Evolutionary conservation across 2,329 filamentous ascomycete genomes (phyloP).

Genomic region (Akanthomyces dipterigenus): DNA sequence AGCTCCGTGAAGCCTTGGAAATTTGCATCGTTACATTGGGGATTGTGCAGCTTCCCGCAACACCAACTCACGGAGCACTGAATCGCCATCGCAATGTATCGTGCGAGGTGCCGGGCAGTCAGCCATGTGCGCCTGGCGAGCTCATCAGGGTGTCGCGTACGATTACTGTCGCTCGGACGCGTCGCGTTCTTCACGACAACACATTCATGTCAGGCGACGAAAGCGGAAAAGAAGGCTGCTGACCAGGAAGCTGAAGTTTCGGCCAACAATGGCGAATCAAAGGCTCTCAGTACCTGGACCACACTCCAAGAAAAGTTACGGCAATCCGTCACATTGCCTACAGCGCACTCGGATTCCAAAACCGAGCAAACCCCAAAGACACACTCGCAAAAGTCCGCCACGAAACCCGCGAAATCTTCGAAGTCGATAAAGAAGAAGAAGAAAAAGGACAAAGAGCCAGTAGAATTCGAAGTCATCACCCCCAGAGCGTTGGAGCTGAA

Average conservation of each 20-base stretch:
- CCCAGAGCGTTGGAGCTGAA: slow-evolving; percentile 21
- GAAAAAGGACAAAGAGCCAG: neutral
- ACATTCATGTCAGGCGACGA: neutral
- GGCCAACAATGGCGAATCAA: neutral
- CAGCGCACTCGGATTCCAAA: neutral
- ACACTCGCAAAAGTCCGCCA: neutral
- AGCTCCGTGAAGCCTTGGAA: neutral
- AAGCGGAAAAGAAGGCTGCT: neutral
- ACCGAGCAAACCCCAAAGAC: neutral
- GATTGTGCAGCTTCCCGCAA: neutral
- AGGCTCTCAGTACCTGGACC: neutral
- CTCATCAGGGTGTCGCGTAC: neutral
- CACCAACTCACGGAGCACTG: neutral
- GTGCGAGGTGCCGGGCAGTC: neutral
- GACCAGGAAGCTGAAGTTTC: neutral
- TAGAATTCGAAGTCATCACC: slow-evolving; percentile 24
- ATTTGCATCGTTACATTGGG: neutral
- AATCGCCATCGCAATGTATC: neutral
- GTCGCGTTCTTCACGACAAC: slow-evolving; percentile 3
- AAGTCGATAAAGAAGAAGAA: neutral
- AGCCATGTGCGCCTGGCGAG: neutral
- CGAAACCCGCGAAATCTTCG: neutral
- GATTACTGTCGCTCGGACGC: neutral
- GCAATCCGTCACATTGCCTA: neutral
- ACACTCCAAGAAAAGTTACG: neutral